phyloP scores from a whole-genome alignment of 805 yeast species.

The Candida ulmi region DNA sequence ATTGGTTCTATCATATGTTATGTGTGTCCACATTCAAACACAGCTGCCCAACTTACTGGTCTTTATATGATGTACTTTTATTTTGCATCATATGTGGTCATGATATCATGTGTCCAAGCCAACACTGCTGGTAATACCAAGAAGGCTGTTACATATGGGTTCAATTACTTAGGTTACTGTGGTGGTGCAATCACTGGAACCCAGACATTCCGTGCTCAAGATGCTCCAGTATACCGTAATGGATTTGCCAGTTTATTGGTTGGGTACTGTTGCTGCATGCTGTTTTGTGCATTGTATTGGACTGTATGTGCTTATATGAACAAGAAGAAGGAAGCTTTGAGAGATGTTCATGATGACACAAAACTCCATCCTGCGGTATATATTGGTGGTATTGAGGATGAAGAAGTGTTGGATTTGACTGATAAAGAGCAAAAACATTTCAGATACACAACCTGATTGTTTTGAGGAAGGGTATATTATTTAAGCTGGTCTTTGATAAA shows the following conservation, averaged over 20 bases:
- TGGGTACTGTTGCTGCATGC: conserved; percentile 34
- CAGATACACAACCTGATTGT: conserved; percentile 25
- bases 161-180: conserved; percentile 34
- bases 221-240: conserved; percentile 36
- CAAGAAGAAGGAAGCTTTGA: conserved; percentile 19
- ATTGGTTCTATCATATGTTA: conserved; percentile 24
- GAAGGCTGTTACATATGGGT: conserved; percentile 30
- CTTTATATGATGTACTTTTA: conserved; percentile 29
- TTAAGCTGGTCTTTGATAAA: too few relatives aligned
- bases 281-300: conserved; percentile 30
- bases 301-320: conserved; percentile 29
- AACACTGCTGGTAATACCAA: conserved; percentile 45
- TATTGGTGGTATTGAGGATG: conserved; percentile 26
- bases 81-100: conserved; percentile 27
- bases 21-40: conserved; percentile 17
- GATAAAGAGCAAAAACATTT: conserved; percentile 32
- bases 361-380: conserved; percentile 1
- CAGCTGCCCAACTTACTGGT: conserved; percentile 25
- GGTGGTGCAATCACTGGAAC: conserved; percentile 43
- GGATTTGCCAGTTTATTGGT: conserved; percentile 41
- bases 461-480: too few relatives aligned
- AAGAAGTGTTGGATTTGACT: conserved; percentile 33
- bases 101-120: conserved; percentile 29
- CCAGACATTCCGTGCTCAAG: conserved; percentile 37
- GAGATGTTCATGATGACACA: too few relatives aligned